Base-by-base conservation (phyloP, 1,139 yeast genomes). In the Casaregolazyma lundiana region DNA sequence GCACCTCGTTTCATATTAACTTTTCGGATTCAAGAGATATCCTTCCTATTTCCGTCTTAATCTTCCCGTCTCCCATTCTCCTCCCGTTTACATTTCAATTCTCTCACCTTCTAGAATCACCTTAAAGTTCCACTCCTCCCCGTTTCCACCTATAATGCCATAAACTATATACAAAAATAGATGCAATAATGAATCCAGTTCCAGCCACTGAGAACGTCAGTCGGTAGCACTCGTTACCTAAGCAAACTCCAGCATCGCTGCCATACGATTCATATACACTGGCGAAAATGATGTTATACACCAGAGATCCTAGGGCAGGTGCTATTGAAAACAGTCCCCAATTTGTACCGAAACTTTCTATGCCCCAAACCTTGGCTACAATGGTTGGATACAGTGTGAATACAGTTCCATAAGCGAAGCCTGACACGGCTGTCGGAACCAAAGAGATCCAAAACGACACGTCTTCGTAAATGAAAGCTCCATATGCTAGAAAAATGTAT, bases 321-420 rank as follows among this genome's bases (percentile, higher is more conserved):
- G 96, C 96, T 29, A 87, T 73, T 78, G 90, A 81, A 60, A 88
- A 85, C 24, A 86, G 72, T 2, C 97, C 97, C 90, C 96, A 92
- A 1, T 94, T 84, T 2, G 96, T 84, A 0, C 97, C 97, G 62
- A 92, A 80, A 44, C 87, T 77, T 47, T 85, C 90, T 32, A 86
- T 78, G 0, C 97, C 97, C 96, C 97, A 92, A 1, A 85, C 77
- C 2, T 81, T 72, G 1, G 95, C 83, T 2, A 86, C 81, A 6
- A 89, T 70, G 0, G 95, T 84, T 5, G 98, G 97, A 56, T 80
- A 84, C 6, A 86, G 69, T 0, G 97, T 88, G 67, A 89, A 92
- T 2, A 86, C 63, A 0, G 92, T 85, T 16, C 97, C 98, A 58
- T 90, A 89, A 4, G 81, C 71, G 18, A 80, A 64, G 0, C 97